phyloP scores from a whole-genome alignment of 345 rosid genomes.

The Citrus medica region DNA sequence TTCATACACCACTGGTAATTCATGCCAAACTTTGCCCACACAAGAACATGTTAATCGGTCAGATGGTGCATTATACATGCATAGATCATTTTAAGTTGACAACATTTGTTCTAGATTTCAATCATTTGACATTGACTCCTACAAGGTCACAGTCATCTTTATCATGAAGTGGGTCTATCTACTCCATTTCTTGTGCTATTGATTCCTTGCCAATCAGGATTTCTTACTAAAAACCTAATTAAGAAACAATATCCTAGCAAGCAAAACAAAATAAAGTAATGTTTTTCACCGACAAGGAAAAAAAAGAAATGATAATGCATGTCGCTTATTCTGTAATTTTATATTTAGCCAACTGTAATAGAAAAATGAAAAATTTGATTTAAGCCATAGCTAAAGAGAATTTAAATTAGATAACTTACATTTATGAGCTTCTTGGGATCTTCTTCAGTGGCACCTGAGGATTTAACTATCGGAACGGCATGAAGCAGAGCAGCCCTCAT shows the following conservation, averaged over 20 bases:
- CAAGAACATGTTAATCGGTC: no score
- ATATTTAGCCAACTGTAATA: no score
- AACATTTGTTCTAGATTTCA: no score
- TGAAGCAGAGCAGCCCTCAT: conserved; percentile 61
- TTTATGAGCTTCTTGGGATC: conserved; percentile 51
- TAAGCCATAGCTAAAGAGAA: not conserved
- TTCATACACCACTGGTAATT: no score
- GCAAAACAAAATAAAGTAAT: not conserved
- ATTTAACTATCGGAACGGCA: conserved; percentile 74
- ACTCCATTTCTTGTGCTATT: no score
- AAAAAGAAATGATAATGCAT: not conserved
- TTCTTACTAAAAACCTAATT: not conserved
- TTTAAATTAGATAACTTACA: conserved; percentile 24
- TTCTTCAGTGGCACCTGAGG: conserved; percentile 39
- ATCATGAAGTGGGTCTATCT: no score
- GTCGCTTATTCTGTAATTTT: no score
- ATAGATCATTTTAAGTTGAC: no score
- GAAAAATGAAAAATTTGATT: not conserved
- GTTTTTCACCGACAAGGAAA: not conserved
- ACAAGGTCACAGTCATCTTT: no score
- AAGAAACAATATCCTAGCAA: not conserved
- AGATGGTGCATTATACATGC: no score
- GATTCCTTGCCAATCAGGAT: not conserved
- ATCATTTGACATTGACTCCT: no score
- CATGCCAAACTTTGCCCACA: no score